Base-by-base conservation (phyloP, 2,329 filamentous ascomycete species). In the Ascochyta viciae-villosae region DNA sequence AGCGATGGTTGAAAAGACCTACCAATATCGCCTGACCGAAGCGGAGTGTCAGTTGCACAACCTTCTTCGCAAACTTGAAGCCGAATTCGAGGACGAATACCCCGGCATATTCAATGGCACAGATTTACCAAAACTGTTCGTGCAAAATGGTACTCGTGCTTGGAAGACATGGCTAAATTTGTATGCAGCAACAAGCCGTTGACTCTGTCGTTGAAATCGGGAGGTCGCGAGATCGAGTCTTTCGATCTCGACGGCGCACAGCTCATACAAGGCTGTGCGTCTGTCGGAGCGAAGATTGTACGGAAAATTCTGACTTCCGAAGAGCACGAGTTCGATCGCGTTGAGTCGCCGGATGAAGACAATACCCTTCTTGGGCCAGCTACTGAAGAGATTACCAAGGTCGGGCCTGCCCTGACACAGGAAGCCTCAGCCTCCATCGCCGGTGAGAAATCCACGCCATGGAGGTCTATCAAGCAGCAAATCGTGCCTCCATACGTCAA, bases 401-500 rank as follows among this genome's bases (percentile, higher is more conserved):
- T 15, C 16, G 4, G 15, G 26, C 26, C 40, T 13, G 27, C 7
- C 41, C 4, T 43, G 16, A 22, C 41, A 13, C 8, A 33, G 3
- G 27, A 43, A 31, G 12, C 9, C 10, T 16, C 13, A 29, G 22
- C n/a, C 8, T 26, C 33, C 12, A 4, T 4, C 2, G 24, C 5
- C 2, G 22, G 3, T 6, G n/a, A 24, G 9, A 31, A 34, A 10
- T 1, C n/a, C 12, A 22, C 33, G 5, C n/a, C 35, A 0, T 53
- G 50, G 42, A 24, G 37, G 3, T 12, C 5, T 1, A 3, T 39
- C 23, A 41, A 31, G 6, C 37, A 44, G n/a, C 10, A 22, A 4
- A 4, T 49, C 1, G 12, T 54, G 4, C 51, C 51, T 9, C 15
- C 44, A 7, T 54, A 44, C 26, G 39, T 54, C 4, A 26, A 39